phyloP scores from a whole-genome alignment of 352 stramenopile genomes.

The Pythium insidiosum region DNA sequence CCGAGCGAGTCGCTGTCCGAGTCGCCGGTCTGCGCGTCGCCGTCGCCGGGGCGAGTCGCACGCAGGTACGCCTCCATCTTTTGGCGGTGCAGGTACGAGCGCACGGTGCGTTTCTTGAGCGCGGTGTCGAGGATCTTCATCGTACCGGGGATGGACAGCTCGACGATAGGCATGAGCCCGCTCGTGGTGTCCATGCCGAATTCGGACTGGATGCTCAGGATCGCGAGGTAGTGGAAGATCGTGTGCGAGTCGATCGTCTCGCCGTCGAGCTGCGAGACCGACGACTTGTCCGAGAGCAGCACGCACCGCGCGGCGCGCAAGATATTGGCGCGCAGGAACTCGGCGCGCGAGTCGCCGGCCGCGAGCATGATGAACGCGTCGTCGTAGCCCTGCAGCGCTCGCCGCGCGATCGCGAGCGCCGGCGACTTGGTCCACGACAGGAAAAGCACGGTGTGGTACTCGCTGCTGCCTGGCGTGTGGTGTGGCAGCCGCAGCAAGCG shows the following conservation, averaged over 20 bases:
- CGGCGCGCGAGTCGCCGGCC: conserved; percentile 35
- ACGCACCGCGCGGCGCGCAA: conserved; percentile 42
- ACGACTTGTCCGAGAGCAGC: conserved; percentile 45
- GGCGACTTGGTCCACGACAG: conserved; percentile 41
- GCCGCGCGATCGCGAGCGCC: conserved; percentile 11
- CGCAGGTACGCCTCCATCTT: conserved; percentile 14
- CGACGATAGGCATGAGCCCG: conserved; percentile 45
- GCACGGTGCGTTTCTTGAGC: conserved; percentile 37
- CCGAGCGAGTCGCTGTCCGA: neutral
- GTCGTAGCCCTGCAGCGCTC: conserved; percentile 27
- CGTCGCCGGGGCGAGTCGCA: neutral
- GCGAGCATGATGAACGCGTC: conserved; percentile 58
- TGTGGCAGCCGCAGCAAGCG: conserved; percentile 38
- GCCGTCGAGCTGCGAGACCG: conserved; percentile 45
- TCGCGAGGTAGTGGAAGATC: conserved; percentile 61
- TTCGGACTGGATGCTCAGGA: conserved; percentile 53
- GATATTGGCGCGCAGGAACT: conserved; percentile 51
- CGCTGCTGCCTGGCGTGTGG: conserved; percentile 18
- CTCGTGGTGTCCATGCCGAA: conserved; percentile 30
- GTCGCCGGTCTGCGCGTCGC: neutral
- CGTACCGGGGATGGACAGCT: conserved; percentile 49
- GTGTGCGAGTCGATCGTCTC: conserved; percentile 48
- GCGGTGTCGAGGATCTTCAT: conserved; percentile 66
- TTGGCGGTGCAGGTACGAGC: conserved; percentile 25
- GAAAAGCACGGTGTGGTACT: conserved; percentile 53